Percentiles rank a stretch among this genome's conserved stretches.
These are phyloP conservation scores for Leucocoprinus sp. DNA, from an alignment of 768 basidiomycete species.

Conservation along the genomic window DNA sequence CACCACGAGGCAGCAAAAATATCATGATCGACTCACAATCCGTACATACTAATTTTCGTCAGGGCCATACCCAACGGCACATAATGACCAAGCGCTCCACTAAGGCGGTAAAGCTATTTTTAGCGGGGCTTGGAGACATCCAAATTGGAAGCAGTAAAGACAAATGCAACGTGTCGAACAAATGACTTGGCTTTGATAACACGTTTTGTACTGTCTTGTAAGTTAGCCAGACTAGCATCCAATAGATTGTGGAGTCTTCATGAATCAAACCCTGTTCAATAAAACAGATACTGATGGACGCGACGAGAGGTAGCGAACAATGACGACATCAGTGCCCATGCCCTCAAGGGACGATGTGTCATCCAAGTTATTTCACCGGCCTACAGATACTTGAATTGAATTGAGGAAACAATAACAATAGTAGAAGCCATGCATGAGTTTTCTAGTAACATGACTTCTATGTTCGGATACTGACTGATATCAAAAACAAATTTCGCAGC, in stretches of 20 bases:
- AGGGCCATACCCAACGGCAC: slow-evolving; percentile 1
- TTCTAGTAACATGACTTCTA: no score
- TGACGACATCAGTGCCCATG: neutral
- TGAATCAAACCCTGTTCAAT: neutral
- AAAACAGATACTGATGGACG: neutral
- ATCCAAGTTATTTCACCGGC: no score
- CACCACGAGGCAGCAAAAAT: slow-evolving; percentile 10
- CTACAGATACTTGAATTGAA: no score
- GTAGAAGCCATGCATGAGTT: no score
- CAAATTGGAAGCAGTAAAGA: neutral
- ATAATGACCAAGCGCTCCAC: neutral
- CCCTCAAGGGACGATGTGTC: neutral
- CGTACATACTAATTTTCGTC: neutral
- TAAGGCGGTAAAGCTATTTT: neutral
- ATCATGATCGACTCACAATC: neutral
- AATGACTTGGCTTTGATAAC: neutral
- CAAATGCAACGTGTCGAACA: neutral
- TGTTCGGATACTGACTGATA: no score
- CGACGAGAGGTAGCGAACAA: neutral
- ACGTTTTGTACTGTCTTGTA: slow-evolving; percentile 1
- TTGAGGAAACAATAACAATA: no score
- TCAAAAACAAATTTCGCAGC: no score
- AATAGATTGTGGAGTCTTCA: neutral
- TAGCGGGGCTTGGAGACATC: neutral
- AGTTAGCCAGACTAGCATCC: neutral